Evolutionary conservation across 371 early-diverging fungal genomes (phyloP).

Genomic region (Dinochytrium kinnereticum): DNA sequence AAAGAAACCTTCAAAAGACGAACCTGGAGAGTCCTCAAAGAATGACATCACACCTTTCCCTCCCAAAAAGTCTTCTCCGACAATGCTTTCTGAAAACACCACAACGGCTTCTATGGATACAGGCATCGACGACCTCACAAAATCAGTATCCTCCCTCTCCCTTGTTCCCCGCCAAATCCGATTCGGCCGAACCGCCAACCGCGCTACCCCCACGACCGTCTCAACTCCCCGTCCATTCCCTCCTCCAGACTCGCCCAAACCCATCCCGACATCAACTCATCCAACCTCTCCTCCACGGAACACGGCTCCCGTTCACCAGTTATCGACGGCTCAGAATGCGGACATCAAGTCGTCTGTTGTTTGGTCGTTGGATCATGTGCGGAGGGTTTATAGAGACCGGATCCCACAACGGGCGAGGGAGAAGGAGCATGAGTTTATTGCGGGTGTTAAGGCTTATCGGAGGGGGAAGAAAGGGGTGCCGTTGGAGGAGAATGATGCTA

Average conservation of each 20-base stretch:
- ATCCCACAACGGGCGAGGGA: not conserved
- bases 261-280: not conserved
- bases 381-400: not conserved
- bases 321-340: too few relatives aligned
- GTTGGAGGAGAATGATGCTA: too few relatives aligned
- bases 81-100: not conserved
- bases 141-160: not conserved
- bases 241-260: not conserved
- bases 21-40: too few relatives aligned
- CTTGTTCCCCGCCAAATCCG: constrained; percentile 1
- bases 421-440: not conserved
- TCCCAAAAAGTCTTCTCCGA: too few relatives aligned
- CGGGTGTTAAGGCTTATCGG: not conserved
- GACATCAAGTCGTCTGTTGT: not conserved
- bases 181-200: not conserved
- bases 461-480: not conserved
- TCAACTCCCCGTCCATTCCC: not conserved
- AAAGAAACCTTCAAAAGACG: not conserved
- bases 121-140: not conserved
- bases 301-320: too few relatives aligned
- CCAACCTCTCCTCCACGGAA: not conserved
- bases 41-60: too few relatives aligned
- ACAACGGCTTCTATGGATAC: not conserved
- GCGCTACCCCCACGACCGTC: not conserved
- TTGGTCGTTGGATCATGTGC: not conserved